Evolutionary conservation across 768 basidiomycete genomes (phyloP), one percentile per base, ranked within the genome.

Genomic region (Lactarius hatsudake): DNA sequence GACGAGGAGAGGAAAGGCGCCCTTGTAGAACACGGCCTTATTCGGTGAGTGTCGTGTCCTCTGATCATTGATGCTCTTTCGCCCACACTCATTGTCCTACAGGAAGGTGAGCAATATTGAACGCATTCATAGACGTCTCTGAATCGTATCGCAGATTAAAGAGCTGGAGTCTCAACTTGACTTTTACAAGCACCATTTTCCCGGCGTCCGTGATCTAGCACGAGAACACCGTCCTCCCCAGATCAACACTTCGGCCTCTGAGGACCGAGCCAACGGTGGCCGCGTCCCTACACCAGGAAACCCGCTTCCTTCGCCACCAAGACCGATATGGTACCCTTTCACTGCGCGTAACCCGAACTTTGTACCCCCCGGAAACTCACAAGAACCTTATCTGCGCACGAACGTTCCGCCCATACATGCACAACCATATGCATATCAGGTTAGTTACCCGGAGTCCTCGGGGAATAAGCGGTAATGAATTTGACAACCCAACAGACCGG

Each of bases 301-400:
- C 53, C 67, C 62, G 18, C 67, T 68, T 28, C 67, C 67, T 48
- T 43, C 30, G 20, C 67, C 67, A 60, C 67, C 67, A 7, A 64
- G 43, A 56, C 43, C 59, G 34, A 63, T 61, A 40, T 67, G 62
- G 62, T 8, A 64, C 40, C 18, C 62, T 56, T 67, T 55, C 62
- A 64, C 66, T 28, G 30, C 66, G 20, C 66, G 42, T 45, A 63
- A 67, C 28, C 66, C 62, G 53, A 60, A 48, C 58, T 67, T 45
- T 28, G 58, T 55, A n/a, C 61, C 57, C 51, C 45, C 66, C 5
- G 65, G 65, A 34, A 66, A 62, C 12, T 45, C 62, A 40, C 67
- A 68, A n/a, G 66, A 67, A 32, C 57, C 61, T 59, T 60, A 67
- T 67, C 20, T n/a, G 62, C 66, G 62, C 20, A 67, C 57, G 26